phyloP scores from a whole-genome alignment of 805 yeast species.

The Schwanniomyces polymorphus region DNA sequence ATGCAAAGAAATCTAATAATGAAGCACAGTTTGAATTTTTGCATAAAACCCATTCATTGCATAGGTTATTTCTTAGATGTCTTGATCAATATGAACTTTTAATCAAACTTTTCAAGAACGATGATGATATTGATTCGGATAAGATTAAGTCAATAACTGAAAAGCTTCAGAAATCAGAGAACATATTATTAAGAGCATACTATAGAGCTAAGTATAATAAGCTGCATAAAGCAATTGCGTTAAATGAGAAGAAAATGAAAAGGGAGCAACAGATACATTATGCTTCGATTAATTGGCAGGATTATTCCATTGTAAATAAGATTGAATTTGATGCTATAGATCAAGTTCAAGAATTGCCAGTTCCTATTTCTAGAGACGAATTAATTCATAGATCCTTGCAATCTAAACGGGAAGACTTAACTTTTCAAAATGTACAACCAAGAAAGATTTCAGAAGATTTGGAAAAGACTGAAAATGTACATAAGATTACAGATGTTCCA shows the following conservation, averaged over 20 bases:
- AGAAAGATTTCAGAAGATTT: conserved; percentile 4
- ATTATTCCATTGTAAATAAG: conserved; percentile 70
- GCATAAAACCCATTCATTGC: conserved; percentile 56
- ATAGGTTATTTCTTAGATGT: conserved; percentile 49
- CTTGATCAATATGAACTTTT: conserved; percentile 53
- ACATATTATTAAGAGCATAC: conserved; percentile 48
- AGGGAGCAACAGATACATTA: conserved; percentile 50
- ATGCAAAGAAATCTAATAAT: conserved; percentile 36
- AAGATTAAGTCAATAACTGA: conserved; percentile 5
- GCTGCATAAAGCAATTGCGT: conserved; percentile 27
- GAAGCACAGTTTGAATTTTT: conserved; percentile 70
- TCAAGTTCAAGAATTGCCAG: conserved; percentile 52
- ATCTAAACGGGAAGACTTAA: conserved; percentile 40
- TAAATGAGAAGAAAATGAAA: conserved; percentile 26
- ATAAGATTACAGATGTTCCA: conserved; percentile 11
- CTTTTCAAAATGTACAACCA: conserved; percentile 6
- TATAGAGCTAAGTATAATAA: conserved; percentile 56
- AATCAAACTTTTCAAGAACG: conserved; percentile 12
- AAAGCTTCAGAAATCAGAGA: conserved; percentile 20
- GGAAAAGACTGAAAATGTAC: conserved; percentile 3
- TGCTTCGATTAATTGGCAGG: conserved; percentile 87
- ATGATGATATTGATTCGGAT: conserved; percentile 5
- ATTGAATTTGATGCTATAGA: conserved; percentile 65
- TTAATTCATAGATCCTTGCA: conserved; percentile 62
- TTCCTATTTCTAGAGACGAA: conserved; percentile 58